phyloP scores from a whole-genome alignment of 169 alveolate species.

The Neospora caninum region DNA sequence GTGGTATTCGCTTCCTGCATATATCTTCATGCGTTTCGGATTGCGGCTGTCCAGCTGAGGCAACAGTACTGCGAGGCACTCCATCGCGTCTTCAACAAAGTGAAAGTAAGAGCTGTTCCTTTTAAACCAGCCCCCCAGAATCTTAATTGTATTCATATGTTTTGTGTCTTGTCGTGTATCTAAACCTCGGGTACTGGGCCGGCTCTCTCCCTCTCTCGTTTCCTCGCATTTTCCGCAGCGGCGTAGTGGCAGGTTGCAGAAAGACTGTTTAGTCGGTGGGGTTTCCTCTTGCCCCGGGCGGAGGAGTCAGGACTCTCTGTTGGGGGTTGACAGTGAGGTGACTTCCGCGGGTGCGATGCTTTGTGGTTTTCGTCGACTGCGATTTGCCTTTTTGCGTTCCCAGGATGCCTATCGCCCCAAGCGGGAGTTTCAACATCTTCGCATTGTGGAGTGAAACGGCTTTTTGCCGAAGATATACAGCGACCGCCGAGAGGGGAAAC shows the following conservation, averaged over 20 bases:
- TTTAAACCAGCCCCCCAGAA: neutral
- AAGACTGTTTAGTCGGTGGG: too few species aligned
- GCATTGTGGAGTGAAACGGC: slow-evolving; percentile 31
- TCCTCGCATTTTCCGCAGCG: too few species aligned
- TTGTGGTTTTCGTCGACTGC: neutral
- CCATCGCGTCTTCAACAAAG: slow-evolving; percentile 1
- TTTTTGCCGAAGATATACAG: neutral
- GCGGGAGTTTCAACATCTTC: slow-evolving; percentile 12
- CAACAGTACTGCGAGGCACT: slow-evolving; percentile 13
- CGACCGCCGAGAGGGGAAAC: too few species aligned
- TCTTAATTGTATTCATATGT: too few species aligned
- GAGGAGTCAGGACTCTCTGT: too few species aligned
- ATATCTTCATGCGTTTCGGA: too few species aligned
- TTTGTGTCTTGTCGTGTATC: too few species aligned
- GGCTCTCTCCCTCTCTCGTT: too few species aligned
- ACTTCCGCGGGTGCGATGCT: neutral
- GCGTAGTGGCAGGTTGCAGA: too few species aligned
- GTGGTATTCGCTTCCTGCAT: too few species aligned
- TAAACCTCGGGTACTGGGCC: too few species aligned
- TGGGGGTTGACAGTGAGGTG: neutral
- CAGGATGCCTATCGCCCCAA: slow-evolving; percentile 35
- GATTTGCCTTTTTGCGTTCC: neutral
- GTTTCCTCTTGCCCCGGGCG: too few species aligned
- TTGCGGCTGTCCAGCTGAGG: neutral
- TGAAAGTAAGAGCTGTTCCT: neutral